Percentiles rank a stretch among this genome's conserved stretches.
Conservation (phyloP, 2,329 filamentous ascomycete genomes). For the Fusarium camptoceras region DNA sequence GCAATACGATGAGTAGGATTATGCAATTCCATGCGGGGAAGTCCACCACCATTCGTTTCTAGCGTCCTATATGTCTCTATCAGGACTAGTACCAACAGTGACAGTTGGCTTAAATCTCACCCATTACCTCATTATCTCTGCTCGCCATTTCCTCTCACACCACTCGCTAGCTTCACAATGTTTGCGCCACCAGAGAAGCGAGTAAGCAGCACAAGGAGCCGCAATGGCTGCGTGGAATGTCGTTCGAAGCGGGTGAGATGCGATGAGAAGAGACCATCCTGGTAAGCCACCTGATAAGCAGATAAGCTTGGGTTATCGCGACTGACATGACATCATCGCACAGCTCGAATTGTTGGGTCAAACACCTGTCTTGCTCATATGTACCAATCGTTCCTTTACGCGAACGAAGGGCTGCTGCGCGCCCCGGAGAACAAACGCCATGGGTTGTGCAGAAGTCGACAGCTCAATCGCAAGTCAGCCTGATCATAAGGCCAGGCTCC, state of each 20-base stretch:
- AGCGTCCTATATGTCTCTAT: not conserved
- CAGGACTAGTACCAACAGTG: not conserved
- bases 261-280: not conserved
- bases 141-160: not conserved
- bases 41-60: not conserved
- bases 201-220: not conserved
- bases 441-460: not conserved
- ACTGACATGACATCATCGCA: not conserved
- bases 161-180: not conserved
- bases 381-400: not conserved
- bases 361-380: not conserved
- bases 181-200: not conserved
- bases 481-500: not conserved
- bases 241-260: not conserved
- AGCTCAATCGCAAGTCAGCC: not conserved
- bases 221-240: not conserved
- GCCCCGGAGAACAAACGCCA: not conserved
- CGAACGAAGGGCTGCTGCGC: not conserved
- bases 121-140: not conserved
- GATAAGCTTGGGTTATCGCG: not conserved
- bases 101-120: not conserved
- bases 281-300: not conserved
- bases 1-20: not conserved
- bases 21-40: not conserved
- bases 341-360: not conserved